Conservation (phyloP, 345 rosid species). For the Adansonia digitata region DNA sequence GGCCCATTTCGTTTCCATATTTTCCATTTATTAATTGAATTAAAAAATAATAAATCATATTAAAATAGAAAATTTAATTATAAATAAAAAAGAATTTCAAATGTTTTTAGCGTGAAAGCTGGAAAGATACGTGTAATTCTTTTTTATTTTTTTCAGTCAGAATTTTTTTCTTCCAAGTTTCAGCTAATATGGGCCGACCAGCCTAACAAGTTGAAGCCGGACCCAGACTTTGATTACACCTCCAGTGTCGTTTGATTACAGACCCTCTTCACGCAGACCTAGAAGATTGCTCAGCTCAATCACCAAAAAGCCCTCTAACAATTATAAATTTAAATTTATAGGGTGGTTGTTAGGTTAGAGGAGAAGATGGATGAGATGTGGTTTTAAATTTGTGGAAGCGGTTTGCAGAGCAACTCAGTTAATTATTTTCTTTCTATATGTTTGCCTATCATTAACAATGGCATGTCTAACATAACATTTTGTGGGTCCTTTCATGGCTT, state of each 20-base stretch:
- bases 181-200: background rate
- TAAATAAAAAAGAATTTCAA: background rate
- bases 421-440: background rate
- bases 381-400: background rate
- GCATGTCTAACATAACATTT: background rate
- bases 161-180: background rate
- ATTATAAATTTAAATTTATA: constrained; percentile 1
- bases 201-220: background rate
- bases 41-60: background rate
- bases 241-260: too few species aligned
- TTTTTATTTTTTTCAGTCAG: too few species aligned
- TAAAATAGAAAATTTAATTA: too few species aligned
- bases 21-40: too few species aligned
- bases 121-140: background rate
- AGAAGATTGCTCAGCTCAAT: background rate
- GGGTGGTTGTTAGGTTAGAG: constrained; percentile 60
- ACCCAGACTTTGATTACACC: background rate
- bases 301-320: too few species aligned
- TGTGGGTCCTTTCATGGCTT: too few species aligned
- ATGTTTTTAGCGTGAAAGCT: background rate
- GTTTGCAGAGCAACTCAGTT: background rate
- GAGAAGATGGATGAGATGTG: background rate
- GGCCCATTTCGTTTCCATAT: background rate
- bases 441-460: background rate
- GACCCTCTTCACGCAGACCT: too few species aligned